Conservation (phyloP, 2,329 filamentous ascomycete genomes). For the Tolypocladium tropicale region DNA sequence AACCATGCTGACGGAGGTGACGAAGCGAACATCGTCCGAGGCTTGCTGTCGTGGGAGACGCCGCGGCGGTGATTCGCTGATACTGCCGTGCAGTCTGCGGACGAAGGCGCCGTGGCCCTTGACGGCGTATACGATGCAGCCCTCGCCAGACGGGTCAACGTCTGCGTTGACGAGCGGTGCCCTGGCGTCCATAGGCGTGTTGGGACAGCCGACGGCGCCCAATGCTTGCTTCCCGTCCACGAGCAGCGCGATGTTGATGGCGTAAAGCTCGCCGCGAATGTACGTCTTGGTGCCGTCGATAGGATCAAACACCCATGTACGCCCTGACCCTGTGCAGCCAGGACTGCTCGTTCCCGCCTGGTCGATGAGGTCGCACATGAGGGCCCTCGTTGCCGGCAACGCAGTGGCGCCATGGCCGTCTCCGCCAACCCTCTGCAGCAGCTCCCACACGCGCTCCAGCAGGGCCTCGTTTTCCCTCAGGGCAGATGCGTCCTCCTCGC, state of each 20-base stretch:
- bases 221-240: slow-evolving; percentile 38
- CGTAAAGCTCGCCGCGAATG: slow-evolving; percentile 42
- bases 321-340: slow-evolving; percentile 17
- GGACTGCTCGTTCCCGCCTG: slow-evolving; percentile 33
- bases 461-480: slow-evolving; percentile 32
- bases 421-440: slow-evolving; percentile 23
- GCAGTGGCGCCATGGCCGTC: slow-evolving; percentile 12
- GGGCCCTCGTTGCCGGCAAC: slow-evolving; percentile 27
- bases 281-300: slow-evolving; percentile 52
- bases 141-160: slow-evolving; percentile 30
- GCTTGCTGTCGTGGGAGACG: slow-evolving; percentile 18
- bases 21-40: slow-evolving; percentile 24
- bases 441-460: slow-evolving; percentile 35
- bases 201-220: slow-evolving; percentile 38
- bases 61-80: slow-evolving; percentile 12
- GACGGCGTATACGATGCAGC: slow-evolving; percentile 41
- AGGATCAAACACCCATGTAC: slow-evolving; percentile 50
- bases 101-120: slow-evolving; percentile 37
- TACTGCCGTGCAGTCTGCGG: slow-evolving; percentile 23
- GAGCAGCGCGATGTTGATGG: slow-evolving; percentile 45
- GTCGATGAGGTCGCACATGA: slow-evolving; percentile 44
- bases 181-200: slow-evolving; percentile 27
- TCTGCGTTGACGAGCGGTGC: slow-evolving; percentile 32
- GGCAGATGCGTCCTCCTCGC: slow-evolving; percentile 42
- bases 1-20: slow-evolving; percentile 35